These are phyloP conservation scores for Spinacia oleracea DNA, from an alignment of 179 eudicot species.

Conservation along the genomic window DNA sequence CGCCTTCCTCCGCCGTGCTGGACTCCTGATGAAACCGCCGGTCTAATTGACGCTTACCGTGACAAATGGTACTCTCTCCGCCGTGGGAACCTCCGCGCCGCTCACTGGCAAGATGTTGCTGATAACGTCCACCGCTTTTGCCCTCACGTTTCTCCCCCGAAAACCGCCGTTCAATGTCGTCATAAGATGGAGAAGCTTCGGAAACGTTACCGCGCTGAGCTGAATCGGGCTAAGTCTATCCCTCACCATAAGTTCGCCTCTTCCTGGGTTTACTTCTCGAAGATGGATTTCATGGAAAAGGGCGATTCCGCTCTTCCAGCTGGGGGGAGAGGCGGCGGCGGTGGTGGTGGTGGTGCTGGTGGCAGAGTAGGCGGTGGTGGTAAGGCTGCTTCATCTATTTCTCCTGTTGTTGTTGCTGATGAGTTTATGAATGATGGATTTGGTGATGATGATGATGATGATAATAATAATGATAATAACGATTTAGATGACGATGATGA, in stretches of 20 bases:
- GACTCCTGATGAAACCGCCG: conserved; percentile 86
- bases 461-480: background rate
- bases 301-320: conserved; percentile 27
- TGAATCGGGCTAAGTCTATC: conserved; percentile 47
- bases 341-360: no score
- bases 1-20: conserved; percentile 97
- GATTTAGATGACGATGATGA: background rate
- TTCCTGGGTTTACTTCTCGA: conserved; percentile 66
- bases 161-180: conserved; percentile 88
- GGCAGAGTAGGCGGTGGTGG: no score
- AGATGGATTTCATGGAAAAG: conserved; percentile 73
- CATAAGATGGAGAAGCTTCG: conserved; percentile 99
- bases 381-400: background rate
- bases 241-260: conserved; percentile 55
- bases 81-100: conserved; percentile 73
- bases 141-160: conserved; percentile 43
- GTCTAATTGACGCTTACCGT: conserved; percentile 72
- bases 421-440: conserved; percentile 13
- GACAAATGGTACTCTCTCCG: conserved; percentile 88
- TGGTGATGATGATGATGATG: conserved; percentile 30
- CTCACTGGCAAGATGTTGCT: conserved; percentile 91
- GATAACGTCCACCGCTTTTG: conserved; percentile 51
- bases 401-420: conserved; percentile 3
- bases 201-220: conserved; percentile 74
- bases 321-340: background rate